Evolutionary conservation across 2,329 filamentous ascomycete species (phyloP).

Genomic region (Westerdykella sp.): DNA sequence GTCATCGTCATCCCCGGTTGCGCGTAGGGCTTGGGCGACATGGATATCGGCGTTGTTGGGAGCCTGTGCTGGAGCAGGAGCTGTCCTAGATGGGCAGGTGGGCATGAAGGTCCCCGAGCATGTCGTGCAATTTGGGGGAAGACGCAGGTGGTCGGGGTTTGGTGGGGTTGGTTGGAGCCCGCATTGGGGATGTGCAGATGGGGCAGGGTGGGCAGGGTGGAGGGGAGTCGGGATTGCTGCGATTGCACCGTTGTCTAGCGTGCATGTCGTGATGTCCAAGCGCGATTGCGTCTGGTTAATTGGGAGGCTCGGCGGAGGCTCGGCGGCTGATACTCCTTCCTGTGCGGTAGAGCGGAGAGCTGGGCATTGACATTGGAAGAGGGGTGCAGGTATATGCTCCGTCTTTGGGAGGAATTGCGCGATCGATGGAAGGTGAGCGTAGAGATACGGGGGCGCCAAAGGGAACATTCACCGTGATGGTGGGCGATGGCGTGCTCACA

Average conservation of each 20-base stretch:
- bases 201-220: background rate
- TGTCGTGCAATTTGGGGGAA: too few relatives aligned
- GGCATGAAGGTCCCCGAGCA: too few relatives aligned
- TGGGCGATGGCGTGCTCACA: too few relatives aligned
- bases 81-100: slow-evolving; percentile 24
- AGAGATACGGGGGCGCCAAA: too few relatives aligned
- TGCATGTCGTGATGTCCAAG: slow-evolving; percentile 13
- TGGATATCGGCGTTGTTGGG: slow-evolving; percentile 7
- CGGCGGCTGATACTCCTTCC: background rate
- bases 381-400: too few relatives aligned
- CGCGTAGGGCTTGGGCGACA: slow-evolving; percentile 15
- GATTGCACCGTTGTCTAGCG: slow-evolving; percentile 3
- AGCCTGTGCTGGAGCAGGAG: slow-evolving; percentile 4
- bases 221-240: background rate
- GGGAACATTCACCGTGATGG: too few relatives aligned
- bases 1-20: background rate
- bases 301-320: background rate
- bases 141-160: too few relatives aligned
- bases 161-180: background rate
- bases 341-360: too few relatives aligned
- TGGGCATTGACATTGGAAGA: too few relatives aligned
- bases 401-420: too few relatives aligned
- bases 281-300: slow-evolving; percentile 1
- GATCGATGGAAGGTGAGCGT: too few relatives aligned
- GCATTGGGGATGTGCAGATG: background rate